A percentile compares a stretch with the other conserved stretches of the same genome.
phyloP scores from a whole-genome alignment of 2,329 filamentous ascomycete species.

The Berkeleyomyces rouxiae region DNA sequence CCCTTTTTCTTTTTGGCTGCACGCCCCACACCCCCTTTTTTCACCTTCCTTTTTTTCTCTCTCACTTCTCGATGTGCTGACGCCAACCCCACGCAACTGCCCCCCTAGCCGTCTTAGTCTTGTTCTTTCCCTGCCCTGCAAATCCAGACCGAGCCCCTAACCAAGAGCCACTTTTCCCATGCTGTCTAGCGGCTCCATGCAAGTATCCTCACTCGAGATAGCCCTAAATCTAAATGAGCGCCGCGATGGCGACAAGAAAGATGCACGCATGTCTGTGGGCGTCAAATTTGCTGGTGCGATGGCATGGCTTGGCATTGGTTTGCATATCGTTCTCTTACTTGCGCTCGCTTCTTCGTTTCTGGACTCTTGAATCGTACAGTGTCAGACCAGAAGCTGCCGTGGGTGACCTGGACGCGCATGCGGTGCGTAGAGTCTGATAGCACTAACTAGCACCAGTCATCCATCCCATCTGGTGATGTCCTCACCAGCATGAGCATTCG shows the following conservation, averaged over 20 bases:
- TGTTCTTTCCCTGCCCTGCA: not conserved
- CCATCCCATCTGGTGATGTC: too few species aligned
- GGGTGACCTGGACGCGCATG: too few species aligned
- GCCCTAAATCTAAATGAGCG: not conserved
- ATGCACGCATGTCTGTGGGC: not conserved
- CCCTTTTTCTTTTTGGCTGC: not conserved
- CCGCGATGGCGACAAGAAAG: too few species aligned
- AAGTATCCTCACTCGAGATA: not conserved
- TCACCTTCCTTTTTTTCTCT: not conserved
- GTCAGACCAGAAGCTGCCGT: too few species aligned
- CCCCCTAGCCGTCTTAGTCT: not conserved
- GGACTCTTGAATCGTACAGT: not conserved
- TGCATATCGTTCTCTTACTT: not conserved
- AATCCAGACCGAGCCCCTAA: not conserved
- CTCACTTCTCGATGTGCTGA: not conserved
- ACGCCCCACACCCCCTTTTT: not conserved
- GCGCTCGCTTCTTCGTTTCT: not conserved
- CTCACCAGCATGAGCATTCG: too few species aligned
- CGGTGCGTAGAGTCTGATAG: too few species aligned
- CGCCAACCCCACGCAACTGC: not conserved
- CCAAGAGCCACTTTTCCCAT: not conserved
- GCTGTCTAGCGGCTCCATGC: not conserved
- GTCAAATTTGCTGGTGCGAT: not conserved
- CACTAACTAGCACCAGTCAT: too few species aligned
- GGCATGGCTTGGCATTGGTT: not conserved